Base-by-base conservation (phyloP, 257 asterid genomes). In the Linaria vulgaris region DNA sequence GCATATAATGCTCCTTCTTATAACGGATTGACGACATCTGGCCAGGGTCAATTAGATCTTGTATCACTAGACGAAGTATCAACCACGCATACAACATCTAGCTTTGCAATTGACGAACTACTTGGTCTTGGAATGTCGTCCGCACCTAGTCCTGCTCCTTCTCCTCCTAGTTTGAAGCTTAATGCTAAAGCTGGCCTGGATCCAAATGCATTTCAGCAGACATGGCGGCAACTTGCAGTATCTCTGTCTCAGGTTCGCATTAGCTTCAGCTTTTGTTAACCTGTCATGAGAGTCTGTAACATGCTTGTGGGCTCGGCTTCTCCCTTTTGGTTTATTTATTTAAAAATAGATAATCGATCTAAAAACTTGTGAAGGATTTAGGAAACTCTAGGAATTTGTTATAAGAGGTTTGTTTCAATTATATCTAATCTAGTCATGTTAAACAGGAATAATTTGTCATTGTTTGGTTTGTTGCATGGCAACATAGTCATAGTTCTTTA, bases 211-310 rank as follows among this genome's bases (percentile, higher is more conserved):
- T 92, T 89, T 80, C 99, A 92, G 94, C 96, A 85, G 85, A 92
- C 87, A 78, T 89, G 99, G 99, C 94, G 97, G 61, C 96, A 87
- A 63, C 79, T 85, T 15, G 90, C 94, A 49, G 80, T 83, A 56
- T 81, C 91, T 15, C 9, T 75, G 44, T 79, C 91, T 45, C 94
- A 85, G 95, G 97, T 85, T 73, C 22, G 34, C 67, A 30, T 19
- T 20, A 31, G 61, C 63, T 70, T 51, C 53, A 34, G 19, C 39
- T 24, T 54, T 23, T 64, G 22, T 58, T 63, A 6, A 14, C 17
- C 23, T 56, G 59, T 27, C 50, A 39, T 1, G 4, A 53, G 39
- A 20, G 57, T 8, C 41, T 34, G 10, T 34, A 3, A 27, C 3
- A 2, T 27, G 41, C 10, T 34, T 34, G 41, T 27, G 34, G 34